Conservation (phyloP, 306 rosid species). For the Ammopiptanthus mongolicus region DNA sequence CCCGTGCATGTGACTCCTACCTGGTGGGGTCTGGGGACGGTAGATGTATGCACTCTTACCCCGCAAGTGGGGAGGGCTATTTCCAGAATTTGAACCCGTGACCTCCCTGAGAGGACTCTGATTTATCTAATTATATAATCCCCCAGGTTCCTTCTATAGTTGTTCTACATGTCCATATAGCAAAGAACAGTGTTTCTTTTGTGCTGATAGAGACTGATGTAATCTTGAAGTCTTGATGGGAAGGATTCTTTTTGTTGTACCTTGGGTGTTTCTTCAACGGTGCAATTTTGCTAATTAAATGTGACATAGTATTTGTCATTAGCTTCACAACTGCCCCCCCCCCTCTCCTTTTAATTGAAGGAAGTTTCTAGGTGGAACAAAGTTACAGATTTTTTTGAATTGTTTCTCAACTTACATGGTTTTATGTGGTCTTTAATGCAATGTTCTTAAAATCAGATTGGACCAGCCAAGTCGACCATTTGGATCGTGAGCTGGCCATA, state of each 20-base stretch:
- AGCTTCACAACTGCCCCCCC: background rate
- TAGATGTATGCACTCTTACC: too few species aligned
- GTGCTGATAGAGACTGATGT: background rate
- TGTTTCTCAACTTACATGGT: background rate
- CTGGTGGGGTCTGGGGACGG: too few species aligned
- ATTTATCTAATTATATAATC: background rate
- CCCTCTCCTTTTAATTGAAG: background rate
- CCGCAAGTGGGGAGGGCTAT: too few species aligned
- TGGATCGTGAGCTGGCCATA: too few species aligned
- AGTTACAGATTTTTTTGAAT: background rate
- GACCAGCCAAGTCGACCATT: too few species aligned
- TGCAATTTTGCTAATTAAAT: conserved; percentile 2
- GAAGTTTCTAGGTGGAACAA: background rate
- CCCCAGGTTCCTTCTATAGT: background rate
- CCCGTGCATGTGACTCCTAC: too few species aligned
- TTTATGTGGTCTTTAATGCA: background rate
- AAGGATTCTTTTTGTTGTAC: background rate
- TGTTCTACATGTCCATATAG: background rate
- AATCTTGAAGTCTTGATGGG: background rate
- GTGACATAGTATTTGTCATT: background rate
- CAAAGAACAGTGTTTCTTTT: background rate
- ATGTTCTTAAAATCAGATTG: too few species aligned
- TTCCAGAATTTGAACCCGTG: too few species aligned
- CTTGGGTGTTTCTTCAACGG: background rate
- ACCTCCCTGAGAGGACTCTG: background rate